Conservation (phyloP, 208 protist species). For the Crithidia sp. region DNA sequence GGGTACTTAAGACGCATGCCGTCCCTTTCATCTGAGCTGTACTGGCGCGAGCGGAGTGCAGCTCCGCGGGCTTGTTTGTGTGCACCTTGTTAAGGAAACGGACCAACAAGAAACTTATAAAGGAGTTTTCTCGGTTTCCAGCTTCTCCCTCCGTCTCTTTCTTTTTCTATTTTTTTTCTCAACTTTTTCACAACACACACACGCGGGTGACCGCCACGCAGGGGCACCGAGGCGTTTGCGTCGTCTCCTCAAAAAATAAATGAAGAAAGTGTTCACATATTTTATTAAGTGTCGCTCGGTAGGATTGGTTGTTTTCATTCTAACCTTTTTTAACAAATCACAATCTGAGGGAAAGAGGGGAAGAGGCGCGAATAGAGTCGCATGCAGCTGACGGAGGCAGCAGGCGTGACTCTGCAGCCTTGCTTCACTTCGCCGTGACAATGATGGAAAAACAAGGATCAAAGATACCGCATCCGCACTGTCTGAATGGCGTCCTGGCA, state of each 20-base stretch:
- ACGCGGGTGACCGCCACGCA: not conserved
- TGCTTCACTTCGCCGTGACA: too few relatives aligned
- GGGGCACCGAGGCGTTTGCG: constrained; percentile 6
- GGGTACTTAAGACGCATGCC: not conserved
- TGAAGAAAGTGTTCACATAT: constrained; percentile 26
- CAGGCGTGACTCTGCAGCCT: too few relatives aligned
- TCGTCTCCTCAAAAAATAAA: not conserved
- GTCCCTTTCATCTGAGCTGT: not conserved
- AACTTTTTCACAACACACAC: constrained; percentile 6
- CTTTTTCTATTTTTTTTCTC: constrained; percentile 2
- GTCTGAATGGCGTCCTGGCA: too few relatives aligned
- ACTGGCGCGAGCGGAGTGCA: not conserved
- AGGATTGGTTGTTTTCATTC: not conserved
- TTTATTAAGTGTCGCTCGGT: constrained; percentile 11
- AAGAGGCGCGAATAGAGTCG: too few relatives aligned
- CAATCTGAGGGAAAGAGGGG: too few relatives aligned
- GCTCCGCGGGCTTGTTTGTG: not conserved
- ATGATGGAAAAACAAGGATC: too few relatives aligned
- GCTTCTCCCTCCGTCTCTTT: not conserved
- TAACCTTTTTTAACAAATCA: too few relatives aligned
- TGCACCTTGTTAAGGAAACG: not conserved
- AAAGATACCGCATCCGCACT: too few relatives aligned
- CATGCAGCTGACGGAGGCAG: too few relatives aligned
- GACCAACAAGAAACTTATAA: not conserved
- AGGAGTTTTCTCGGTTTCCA: constrained; percentile 1